Conservation (phyloP, 2,329 filamentous ascomycete species). For the Fusarium marasasianum region DNA sequence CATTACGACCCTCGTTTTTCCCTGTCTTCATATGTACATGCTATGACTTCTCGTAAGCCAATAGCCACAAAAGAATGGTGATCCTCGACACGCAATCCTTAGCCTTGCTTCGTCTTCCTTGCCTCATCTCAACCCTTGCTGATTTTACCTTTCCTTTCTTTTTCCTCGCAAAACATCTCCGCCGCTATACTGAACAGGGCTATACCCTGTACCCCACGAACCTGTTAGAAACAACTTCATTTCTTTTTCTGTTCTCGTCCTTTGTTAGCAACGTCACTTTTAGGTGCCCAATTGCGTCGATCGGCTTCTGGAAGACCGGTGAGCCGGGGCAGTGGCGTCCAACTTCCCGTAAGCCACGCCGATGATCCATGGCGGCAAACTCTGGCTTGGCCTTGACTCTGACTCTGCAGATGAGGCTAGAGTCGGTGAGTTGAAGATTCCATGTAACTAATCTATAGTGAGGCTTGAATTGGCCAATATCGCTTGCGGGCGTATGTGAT, state of each 20-base stretch:
- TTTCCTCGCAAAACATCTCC: not conserved
- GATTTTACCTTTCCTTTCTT: not conserved
- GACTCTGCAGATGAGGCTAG: not conserved
- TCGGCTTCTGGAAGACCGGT: conserved; percentile 27
- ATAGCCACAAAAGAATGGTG: not conserved
- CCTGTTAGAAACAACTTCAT: not conserved
- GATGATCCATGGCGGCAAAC: not conserved
- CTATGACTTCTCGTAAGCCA: not conserved
- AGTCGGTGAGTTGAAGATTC: conserved; percentile 6
- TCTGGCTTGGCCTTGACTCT: not conserved
- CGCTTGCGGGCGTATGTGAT: not conserved
- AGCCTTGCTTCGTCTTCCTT: not conserved
- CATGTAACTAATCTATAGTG: not conserved
- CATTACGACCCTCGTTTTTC: not conserved
- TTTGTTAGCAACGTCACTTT: not conserved
- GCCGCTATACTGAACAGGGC: not conserved
- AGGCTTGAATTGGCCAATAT: not conserved
- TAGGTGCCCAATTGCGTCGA: conserved; percentile 15
- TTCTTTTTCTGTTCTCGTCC: not conserved
- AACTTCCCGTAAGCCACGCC: conserved; percentile 10
- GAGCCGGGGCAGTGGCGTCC: conserved; percentile 15
- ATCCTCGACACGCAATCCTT: not conserved
- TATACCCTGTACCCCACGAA: not conserved
- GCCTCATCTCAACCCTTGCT: conserved; percentile 3
- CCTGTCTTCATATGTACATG: not conserved